Evolutionary conservation across 148 eudicot species (phyloP).

Genomic region (Rheum nobile): DNA sequence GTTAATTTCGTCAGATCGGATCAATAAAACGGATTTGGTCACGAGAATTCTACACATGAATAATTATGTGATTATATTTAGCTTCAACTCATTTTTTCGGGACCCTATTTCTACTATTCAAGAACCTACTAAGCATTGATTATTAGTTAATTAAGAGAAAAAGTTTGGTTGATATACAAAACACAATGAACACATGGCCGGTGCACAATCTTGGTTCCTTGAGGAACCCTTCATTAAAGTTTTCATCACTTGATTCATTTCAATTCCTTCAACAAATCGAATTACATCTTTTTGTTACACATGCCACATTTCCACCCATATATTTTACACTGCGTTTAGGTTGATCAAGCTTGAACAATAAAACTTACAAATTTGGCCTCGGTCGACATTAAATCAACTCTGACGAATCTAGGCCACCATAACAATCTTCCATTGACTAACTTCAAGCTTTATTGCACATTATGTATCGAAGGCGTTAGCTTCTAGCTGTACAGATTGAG

Average conservation of each 20-base stretch:
- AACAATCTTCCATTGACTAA: not conserved
- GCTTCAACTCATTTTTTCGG: too few relatives aligned
- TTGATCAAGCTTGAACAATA: not conserved
- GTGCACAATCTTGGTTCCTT: not conserved
- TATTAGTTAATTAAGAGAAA: too few relatives aligned
- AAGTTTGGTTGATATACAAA: too few relatives aligned
- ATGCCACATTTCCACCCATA: not conserved
- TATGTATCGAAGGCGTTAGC: not conserved
- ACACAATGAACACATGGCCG: too few relatives aligned
- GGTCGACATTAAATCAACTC: not conserved
- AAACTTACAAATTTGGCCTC: not conserved
- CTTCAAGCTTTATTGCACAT: not conserved
- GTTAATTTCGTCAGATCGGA: too few relatives aligned
- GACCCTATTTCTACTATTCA: too few relatives aligned
- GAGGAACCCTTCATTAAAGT: not conserved
- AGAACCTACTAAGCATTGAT: too few relatives aligned
- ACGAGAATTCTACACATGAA: too few relatives aligned
- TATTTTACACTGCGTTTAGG: not conserved
- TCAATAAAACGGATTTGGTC: too few relatives aligned
- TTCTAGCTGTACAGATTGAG: constrained; percentile 32
- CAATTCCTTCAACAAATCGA: not conserved
- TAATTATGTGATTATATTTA: too few relatives aligned
- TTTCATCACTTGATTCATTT: not conserved
- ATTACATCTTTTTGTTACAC: not conserved
- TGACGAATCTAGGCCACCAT: not conserved